Evolutionary conservation across 2,329 filamentous ascomycete genomes (phyloP).

Genomic region (Fusarium sp.): DNA sequence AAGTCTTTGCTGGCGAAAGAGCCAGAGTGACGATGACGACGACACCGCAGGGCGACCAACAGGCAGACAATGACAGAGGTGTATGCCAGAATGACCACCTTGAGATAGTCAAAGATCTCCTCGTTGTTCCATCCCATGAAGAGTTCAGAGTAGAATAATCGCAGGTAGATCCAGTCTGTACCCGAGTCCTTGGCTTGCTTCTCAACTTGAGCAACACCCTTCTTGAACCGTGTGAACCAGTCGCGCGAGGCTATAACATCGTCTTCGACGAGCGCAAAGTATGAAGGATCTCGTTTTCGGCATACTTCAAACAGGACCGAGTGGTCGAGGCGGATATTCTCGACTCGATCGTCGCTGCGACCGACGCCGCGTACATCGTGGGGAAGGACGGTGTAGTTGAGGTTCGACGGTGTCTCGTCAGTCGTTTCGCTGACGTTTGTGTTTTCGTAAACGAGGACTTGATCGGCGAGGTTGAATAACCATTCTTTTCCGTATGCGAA

Average conservation of each 20-base stretch:
- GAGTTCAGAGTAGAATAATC: constrained; percentile 52
- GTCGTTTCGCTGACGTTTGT: neutral
- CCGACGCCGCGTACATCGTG: constrained; percentile 37
- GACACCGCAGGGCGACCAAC: constrained; percentile 12
- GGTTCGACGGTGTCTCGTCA: constrained; percentile 9
- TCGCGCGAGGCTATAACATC: constrained; percentile 49
- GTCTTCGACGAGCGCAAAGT: constrained; percentile 52
- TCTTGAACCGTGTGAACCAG: constrained; percentile 47
- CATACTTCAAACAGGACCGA: constrained; percentile 49
- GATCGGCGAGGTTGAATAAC: constrained; percentile 46
- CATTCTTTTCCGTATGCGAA: constrained; percentile 46
- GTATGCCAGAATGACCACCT: constrained; percentile 43
- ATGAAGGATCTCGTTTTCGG: constrained; percentile 40
- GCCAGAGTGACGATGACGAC: constrained; percentile 13
- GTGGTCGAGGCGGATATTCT: constrained; percentile 49
- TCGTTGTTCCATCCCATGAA: constrained; percentile 53
- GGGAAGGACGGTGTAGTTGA: constrained; percentile 23
- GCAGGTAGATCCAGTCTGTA: constrained; percentile 49
- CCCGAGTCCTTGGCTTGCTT: constrained; percentile 20
- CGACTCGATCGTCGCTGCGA: constrained; percentile 43
- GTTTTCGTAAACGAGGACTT: constrained; percentile 47
- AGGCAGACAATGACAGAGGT: constrained; percentile 26
- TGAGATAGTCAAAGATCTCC: constrained; percentile 45
- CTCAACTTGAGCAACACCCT: constrained; percentile 45
- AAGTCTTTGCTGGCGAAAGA: constrained; percentile 30